Evolutionary conservation across 192 early-diverging fungal species (phyloP).

Genomic region (Backusella morwellensis): DNA sequence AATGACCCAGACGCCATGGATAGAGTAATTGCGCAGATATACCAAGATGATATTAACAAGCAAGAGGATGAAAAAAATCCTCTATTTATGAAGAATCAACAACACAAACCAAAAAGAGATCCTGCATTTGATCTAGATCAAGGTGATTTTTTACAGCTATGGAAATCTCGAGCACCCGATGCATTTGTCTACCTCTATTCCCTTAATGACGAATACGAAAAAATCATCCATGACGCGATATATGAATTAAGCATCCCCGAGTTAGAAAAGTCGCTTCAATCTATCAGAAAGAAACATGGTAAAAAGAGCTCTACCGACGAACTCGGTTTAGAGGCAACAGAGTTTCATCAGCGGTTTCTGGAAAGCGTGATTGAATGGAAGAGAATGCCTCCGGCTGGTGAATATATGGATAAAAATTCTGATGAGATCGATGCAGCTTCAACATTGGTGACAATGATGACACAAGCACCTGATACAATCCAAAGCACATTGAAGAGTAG

Average conservation of each 20-base stretch:
- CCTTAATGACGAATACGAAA: slow-evolving; percentile 37
- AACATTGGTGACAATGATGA: neutral
- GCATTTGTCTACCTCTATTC: slow-evolving; percentile 31
- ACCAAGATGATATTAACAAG: neutral
- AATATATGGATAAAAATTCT: neutral
- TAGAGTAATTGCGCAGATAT: neutral
- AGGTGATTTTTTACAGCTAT: neutral
- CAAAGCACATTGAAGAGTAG: neutral
- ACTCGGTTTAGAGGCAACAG: slow-evolving; percentile 25
- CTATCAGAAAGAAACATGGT: slow-evolving; percentile 38
- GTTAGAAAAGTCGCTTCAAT: slow-evolving; percentile 26
- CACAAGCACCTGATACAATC: neutral
- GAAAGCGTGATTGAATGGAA: slow-evolving; percentile 25
- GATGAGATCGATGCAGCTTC: neutral
- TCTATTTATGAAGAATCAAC: neutral
- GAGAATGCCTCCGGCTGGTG: neutral
- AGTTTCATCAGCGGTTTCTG: slow-evolving; percentile 42
- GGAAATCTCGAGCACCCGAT: slow-evolving; percentile 20
- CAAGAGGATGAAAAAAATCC: neutral
- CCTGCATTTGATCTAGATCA: neutral
- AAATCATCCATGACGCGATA: slow-evolving; percentile 36
- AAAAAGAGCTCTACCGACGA: slow-evolving; percentile 44
- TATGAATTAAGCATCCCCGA: slow-evolving; percentile 31
- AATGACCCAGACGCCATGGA: neutral
- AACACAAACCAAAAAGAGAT: neutral